These are phyloP conservation scores for Rhododendron ovatum DNA, from an alignment of 148 eudicot genomes.

Conservation along the genomic window DNA sequence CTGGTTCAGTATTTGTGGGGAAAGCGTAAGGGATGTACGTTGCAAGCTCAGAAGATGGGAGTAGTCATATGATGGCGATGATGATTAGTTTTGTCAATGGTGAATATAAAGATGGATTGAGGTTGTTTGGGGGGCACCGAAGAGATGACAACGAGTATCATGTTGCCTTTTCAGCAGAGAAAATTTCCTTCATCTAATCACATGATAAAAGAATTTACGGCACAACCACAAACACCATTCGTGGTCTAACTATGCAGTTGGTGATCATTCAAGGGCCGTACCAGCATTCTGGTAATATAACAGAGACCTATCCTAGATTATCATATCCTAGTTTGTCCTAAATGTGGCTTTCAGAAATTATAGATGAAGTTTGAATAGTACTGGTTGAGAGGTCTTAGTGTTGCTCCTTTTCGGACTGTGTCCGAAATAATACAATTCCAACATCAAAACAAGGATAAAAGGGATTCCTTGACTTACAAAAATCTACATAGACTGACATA, in stretches of 20 bases:
- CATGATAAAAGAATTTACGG: not conserved
- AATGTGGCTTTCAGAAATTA: too few relatives aligned
- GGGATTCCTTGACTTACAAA: not conserved
- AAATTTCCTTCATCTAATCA: not conserved
- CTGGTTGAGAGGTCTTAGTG: not conserved
- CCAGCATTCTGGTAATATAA: not conserved
- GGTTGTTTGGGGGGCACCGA: slow-evolving; percentile 33
- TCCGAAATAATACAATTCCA: not conserved
- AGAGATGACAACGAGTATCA: slow-evolving; percentile 36
- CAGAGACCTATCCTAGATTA: not conserved
- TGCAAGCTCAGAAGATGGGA: slow-evolving; percentile 29
- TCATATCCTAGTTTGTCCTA: not conserved
- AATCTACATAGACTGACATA: too few relatives aligned
- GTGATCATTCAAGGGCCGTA: not conserved
- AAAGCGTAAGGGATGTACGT: slow-evolving; percentile 41
- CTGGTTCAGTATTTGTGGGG: slow-evolving; percentile 27
- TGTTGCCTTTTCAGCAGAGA: slow-evolving; percentile 15
- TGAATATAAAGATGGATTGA: slow-evolving; percentile 21
- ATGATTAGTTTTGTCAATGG: slow-evolving; percentile 23
- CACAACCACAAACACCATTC: too few relatives aligned
- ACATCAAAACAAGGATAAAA: too few relatives aligned
- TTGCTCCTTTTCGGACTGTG: not conserved
- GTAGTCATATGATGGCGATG: slow-evolving; percentile 48
- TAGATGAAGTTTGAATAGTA: not conserved
- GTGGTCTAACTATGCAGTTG: not conserved